Evolutionary conservation across 2,329 filamentous ascomycete species (phyloP).

Genomic region (Colletotrichum theobromicola): DNA sequence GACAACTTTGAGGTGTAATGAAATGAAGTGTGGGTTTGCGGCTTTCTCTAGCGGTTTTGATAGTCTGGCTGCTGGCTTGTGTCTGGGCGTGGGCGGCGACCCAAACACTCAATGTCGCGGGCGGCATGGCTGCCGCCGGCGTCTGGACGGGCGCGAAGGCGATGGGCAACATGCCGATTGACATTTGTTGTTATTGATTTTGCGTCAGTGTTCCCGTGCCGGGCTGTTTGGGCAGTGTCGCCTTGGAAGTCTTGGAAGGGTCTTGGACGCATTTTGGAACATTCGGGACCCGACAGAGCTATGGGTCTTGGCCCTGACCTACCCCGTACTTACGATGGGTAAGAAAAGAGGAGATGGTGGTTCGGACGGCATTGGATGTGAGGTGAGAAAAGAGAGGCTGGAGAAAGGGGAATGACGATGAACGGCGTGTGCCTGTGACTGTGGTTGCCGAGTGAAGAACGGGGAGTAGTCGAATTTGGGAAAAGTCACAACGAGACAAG

Average conservation of each 20-base stretch:
- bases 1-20: neutral
- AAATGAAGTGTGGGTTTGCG: neutral
- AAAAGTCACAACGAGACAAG: neutral
- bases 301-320: neutral
- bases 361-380: neutral
- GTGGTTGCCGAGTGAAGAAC: neutral
- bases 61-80: neutral
- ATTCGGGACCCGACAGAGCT: neutral
- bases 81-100: neutral
- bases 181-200: neutral
- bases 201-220: neutral
- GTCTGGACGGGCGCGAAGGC: neutral
- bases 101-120: slow-evolving; percentile 13
- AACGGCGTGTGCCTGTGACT: neutral
- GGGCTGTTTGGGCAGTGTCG: neutral
- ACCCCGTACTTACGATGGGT: neutral
- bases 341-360: neutral
- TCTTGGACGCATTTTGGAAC: slow-evolving; percentile 6
- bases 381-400: neutral
- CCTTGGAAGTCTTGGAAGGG: neutral
- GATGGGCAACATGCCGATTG: neutral
- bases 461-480: neutral
- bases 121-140: neutral
- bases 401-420: slow-evolving; percentile 6
- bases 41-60: neutral